A percentile compares a stretch with the other conserved stretches of the same genome.
Conservation (phyloP, 1,139 yeast species). For the Nakaseomyces bracarensis region DNA sequence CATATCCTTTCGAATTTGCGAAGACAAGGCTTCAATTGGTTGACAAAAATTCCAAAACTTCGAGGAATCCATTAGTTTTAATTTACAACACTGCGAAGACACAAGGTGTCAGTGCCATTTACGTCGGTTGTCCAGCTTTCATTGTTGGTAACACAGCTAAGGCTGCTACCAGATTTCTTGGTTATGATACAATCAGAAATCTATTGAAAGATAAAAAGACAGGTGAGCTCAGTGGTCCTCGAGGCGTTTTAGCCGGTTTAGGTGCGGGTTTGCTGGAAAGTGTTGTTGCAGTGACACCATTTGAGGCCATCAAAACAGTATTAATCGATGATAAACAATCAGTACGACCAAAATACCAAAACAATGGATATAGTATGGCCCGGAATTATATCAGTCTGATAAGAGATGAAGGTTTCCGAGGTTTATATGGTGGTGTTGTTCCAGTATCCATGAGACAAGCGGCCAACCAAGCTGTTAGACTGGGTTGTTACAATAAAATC, state of each 20-base stretch:
- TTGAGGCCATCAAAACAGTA: conserved; percentile 93
- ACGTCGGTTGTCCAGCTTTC: conserved; percentile 97
- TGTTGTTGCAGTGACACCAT: conserved; percentile 90
- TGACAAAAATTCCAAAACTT: conserved; percentile 56
- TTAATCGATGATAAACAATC: conserved; percentile 86
- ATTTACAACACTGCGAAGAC: conserved; percentile 64
- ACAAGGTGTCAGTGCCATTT: conserved; percentile 74
- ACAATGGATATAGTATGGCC: conserved; percentile 48
- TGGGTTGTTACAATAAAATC: conserved; percentile 87
- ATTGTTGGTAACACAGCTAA: conserved; percentile 93
- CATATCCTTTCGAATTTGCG: conserved; percentile 96
- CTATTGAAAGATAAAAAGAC: conserved; percentile 62
- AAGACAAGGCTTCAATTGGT: conserved; percentile 85
- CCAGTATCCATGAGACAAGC: conserved; percentile 96
- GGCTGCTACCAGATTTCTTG: conserved; percentile 88
- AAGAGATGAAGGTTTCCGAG: conserved; percentile 70
- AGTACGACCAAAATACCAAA: conserved; percentile 65
- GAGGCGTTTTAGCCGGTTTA: conserved; percentile 90
- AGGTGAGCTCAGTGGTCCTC: conserved; percentile 79
- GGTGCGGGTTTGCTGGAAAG: conserved; percentile 95
- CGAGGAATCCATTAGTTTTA: conserved; percentile 76
- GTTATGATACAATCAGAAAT: conserved; percentile 80
- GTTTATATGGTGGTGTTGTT: conserved; percentile 79
- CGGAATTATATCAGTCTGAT: conserved; percentile 38
- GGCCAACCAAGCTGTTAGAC: conserved; percentile 86